Evolutionary conservation across 2,329 filamentous ascomycete genomes (phyloP).

Genomic region (Trichoderma atroviride): DNA sequence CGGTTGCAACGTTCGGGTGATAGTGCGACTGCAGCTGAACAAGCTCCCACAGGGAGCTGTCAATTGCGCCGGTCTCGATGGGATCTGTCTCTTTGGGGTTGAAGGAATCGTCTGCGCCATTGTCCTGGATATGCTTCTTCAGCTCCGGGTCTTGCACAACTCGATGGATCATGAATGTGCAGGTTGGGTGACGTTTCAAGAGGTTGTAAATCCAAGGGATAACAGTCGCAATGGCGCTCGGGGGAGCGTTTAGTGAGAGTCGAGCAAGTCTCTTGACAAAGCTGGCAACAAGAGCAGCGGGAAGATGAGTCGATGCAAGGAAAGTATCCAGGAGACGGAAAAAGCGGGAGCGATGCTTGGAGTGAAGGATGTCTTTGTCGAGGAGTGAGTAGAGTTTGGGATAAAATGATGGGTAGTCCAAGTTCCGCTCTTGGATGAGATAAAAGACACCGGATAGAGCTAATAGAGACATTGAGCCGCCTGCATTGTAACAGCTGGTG

Average conservation of each 20-base stretch:
- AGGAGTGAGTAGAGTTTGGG: conserved; percentile 90
- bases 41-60: conserved; percentile 94
- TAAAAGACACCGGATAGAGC: conserved; percentile 94
- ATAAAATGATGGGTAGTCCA: conserved; percentile 96
- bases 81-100: conserved; percentile 75
- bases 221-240: conserved; percentile 83
- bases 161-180: conserved; percentile 95
- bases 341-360: conserved; percentile 90
- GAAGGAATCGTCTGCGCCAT: conserved; percentile 73
- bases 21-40: conserved; percentile 90
- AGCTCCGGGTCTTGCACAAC: conserved; percentile 61
- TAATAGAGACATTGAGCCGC: conserved; percentile 83
- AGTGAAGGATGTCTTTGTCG: conserved; percentile 83
- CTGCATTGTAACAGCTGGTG: conserved; percentile 87
- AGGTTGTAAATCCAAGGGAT: conserved; percentile 96
- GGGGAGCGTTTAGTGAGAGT: conserved; percentile 83
- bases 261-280: conserved; percentile 94
- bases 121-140: conserved; percentile 61
- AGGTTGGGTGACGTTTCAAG: conserved; percentile 83
- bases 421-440: conserved; percentile 87
- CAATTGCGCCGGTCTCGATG: conserved; percentile 81
- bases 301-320: conserved; percentile 87
- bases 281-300: conserved; percentile 85
- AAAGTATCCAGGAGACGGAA: conserved; percentile 92
- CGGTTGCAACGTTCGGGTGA: conserved; percentile 92